Evolutionary conservation across 805 yeast genomes (phyloP), one percentile per base, ranked within the genome.

Genomic region (Metschnikowia koreensis): DNA sequence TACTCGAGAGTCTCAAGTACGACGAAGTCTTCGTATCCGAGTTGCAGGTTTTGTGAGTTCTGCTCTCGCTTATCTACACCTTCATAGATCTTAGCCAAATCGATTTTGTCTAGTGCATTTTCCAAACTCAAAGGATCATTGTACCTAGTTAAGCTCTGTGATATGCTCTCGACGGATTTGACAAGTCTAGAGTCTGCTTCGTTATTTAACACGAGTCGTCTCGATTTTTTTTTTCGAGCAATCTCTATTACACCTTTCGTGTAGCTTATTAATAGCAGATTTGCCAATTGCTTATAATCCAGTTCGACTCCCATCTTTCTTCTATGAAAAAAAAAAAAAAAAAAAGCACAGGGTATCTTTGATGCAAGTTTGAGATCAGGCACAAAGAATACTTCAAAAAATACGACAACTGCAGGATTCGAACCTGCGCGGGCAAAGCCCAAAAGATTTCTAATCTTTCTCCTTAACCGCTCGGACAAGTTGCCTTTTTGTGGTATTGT

Each of bases 401-500:
- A 62, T 60, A 63, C 84, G 85, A 81, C 84, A 81, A 77, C 85
- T 78, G 84, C 86, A 81, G 86, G 86, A 81, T 68, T 81, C 83
- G 86, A 81, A 81, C 87, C 86, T 79, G 84, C 85, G 87, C 85
- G 86, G 85, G 86, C 81, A 77, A 75, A 81, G 79, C 86, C 85
- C 86, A 82, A 79, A 74, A 81, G 85, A 76, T 76, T 83, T 82
- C 83, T 85, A 82, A 83, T 80, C 86, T 81, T 73, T 76, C 86
- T 84, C 86, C 85, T 81, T 81, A 81, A 81, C 86, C 86, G 77
- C 86, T 82, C 86, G 86, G 85, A 84, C 86, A 81, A 74, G 74
- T 73, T 75, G 80, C 79, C 80, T 7, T 27, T 7, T 43, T 42
- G n/a, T n/a, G n/a, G n/a, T n/a, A n/a, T n/a, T n/a, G n/a, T n/a